A percentile compares a stretch with the other conserved stretches of the same genome.
Conservation (phyloP, 345 rosid genomes). For the Eucalyptus rudis region DNA sequence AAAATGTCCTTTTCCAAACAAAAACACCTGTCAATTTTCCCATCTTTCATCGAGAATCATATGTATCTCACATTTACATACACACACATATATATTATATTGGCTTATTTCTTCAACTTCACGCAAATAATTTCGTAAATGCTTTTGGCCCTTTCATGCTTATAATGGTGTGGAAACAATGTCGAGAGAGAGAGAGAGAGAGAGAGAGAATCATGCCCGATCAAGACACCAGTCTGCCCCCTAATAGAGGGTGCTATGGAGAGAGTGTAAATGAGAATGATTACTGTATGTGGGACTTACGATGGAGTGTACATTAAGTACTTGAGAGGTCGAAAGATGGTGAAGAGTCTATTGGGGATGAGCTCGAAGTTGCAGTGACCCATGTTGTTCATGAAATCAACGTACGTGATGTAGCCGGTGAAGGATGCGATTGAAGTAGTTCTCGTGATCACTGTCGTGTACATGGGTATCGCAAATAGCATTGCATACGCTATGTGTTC, state of each 20-base stretch:
- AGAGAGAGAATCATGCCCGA: neutral
- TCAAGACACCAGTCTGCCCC: no score
- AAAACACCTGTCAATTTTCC: neutral
- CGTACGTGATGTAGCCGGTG: conserved; percentile 5
- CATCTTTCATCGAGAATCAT: neutral
- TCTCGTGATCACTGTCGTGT: neutral
- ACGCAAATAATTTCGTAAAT: neutral
- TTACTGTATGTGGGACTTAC: conserved; percentile 6
- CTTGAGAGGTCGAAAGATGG: conserved; percentile 33
- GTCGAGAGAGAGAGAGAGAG: no score
- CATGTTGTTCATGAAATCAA: conserved; percentile 34
- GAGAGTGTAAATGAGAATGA: neutral
- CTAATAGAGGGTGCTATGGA: no score
- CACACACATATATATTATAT: no score
- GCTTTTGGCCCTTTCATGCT: neutral
- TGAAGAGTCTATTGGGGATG: conserved; percentile 24
- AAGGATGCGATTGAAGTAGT: conserved; percentile 5
- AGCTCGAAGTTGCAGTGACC: conserved; percentile 61
- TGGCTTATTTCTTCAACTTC: neutral
- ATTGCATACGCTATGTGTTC: conserved; percentile 22
- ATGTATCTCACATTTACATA: neutral
- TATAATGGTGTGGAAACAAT: neutral
- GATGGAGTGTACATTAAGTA: conserved; percentile 43
- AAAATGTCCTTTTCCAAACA: neutral
- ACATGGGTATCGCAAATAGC: conserved; percentile 20